A percentile compares a stretch with the other conserved stretches of the same genome.
Conservation (phyloP, 2,329 filamentous ascomycete genomes). For the Rhynchosporium secalis region DNA sequence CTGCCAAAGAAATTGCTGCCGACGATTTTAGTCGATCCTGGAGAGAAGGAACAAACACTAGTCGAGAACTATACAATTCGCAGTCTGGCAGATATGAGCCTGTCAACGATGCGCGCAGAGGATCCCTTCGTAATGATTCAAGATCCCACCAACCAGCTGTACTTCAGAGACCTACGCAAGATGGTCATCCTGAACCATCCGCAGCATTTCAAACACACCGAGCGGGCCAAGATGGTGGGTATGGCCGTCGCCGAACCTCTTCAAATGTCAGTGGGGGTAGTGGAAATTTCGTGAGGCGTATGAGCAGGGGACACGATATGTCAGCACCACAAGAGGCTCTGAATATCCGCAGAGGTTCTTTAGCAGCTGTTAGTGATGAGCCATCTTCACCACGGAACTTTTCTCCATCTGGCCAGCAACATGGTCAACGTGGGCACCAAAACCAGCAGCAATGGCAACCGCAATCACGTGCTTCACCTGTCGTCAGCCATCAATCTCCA, state of each 20-base stretch:
- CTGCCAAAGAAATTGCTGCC: slow-evolving; percentile 81
- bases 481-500: slow-evolving; percentile 40
- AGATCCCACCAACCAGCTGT: slow-evolving; percentile 72
- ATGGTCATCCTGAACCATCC: slow-evolving; percentile 78
- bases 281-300: slow-evolving; percentile 57
- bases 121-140: slow-evolving; percentile 65
- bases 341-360: slow-evolving; percentile 49
- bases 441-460: slow-evolving; percentile 40
- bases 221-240: slow-evolving; percentile 64
- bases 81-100: slow-evolving; percentile 92
- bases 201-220: slow-evolving; percentile 81
- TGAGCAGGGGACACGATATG: slow-evolving; percentile 40
- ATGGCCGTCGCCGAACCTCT: slow-evolving; percentile 77
- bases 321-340: slow-evolving; percentile 41
- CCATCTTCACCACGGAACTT: slow-evolving; percentile 49
- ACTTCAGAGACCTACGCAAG: slow-evolving; percentile 69
- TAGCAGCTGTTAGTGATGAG: slow-evolving; percentile 52
- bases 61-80: slow-evolving; percentile 88
- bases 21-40: slow-evolving; percentile 91
- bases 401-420: slow-evolving; percentile 38
- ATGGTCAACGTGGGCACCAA: slow-evolving; percentile 33
- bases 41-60: slow-evolving; percentile 67
- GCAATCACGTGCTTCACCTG: slow-evolving; percentile 41
- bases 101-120: slow-evolving; percentile 72
- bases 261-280: slow-evolving; percentile 91